A percentile compares a stretch with the other conserved stretches of the same genome.
phyloP scores from a whole-genome alignment of 1,284 basidiomycete species.

The Ustilago shanxiensis region DNA sequence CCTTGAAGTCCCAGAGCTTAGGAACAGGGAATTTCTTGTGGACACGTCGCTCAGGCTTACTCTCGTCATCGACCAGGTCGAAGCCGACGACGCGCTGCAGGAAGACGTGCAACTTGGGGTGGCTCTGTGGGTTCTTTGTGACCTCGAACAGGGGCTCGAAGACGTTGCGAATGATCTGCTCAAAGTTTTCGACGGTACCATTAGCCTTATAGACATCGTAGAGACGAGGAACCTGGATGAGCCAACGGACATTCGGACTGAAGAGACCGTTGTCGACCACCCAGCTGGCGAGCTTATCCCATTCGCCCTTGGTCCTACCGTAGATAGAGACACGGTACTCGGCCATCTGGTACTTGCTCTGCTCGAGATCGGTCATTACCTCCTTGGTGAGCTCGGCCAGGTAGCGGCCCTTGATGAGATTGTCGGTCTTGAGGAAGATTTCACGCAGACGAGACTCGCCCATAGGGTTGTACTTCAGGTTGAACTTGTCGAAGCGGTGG shows the following conservation, averaged over 20 bases:
- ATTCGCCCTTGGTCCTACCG: conserved; percentile 81
- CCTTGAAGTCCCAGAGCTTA: conserved; percentile 85
- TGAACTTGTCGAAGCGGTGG: conserved; percentile 87
- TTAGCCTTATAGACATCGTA: conserved; percentile 96
- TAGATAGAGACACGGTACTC: conserved; percentile 98
- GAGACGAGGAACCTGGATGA: conserved; percentile 93
- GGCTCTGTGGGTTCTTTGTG: conserved; percentile 87
- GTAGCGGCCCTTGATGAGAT: conserved; percentile 80
- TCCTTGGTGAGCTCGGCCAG: conserved; percentile 95
- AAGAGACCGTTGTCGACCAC: conserved; percentile 91
- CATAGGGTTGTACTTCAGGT: conserved; percentile 84
- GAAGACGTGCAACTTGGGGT: conserved; percentile 95
- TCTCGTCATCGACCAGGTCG: conserved; percentile 98
- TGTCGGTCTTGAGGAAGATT: conserved; percentile 99
- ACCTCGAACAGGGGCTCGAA: conserved; percentile 96
- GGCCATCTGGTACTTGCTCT: conserved; percentile 92
- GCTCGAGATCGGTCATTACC: conserved; percentile 94
- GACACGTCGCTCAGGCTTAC: conserved; percentile 89
- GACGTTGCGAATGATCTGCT: conserved; percentile 89
- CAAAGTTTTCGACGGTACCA: conserved; percentile 86
- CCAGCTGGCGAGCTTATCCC: conserved; percentile 99
- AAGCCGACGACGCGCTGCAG: conserved; percentile 95
- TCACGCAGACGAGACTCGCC: conserved; percentile 94
- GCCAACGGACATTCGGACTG: conserved; percentile 97
- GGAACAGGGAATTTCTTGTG: conserved; percentile 97